Base-by-base conservation (phyloP, 139 green algal genomes). In the Diplosphaera chodatii region DNA sequence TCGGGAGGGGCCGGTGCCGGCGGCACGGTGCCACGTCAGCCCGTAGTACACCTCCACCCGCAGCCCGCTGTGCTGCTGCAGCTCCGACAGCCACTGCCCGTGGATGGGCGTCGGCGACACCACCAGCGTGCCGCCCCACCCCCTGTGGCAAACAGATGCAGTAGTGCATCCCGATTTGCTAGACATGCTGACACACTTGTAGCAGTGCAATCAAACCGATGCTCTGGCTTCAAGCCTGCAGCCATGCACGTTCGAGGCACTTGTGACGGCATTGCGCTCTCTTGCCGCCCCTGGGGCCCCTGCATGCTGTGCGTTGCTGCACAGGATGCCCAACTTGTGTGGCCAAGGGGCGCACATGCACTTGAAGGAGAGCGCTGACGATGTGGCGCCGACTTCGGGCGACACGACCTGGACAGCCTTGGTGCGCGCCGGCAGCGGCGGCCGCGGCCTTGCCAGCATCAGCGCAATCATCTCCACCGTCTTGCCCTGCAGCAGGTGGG, bases 391-490 rank as follows among this genome's bases (percentile, higher is more conserved):
- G 13, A 25, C 48, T 25, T 59, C 18, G 48, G 48, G 48, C 48
- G 16, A 18, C 48, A 59, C 48, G 13, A 59, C 48, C 48, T 59
- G 13, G 10, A 59, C 48, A 21, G 48, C 48, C 3, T 59, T 18
- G 10, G 18, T 25, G 48, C 18, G 13, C 8, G 48, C 16, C 8
- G 48, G 48, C 48, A 59, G 48, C 48, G 48, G 48, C 48, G 76
- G 71, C 32, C 55, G 62, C 32, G 74, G 81, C 30, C 74, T 33
- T 4, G 73, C 66, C 32, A 86, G 75, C 68, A 85, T 68, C 37
- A 87, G 76, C 23, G 73, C 68, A 21, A 80, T 55, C 29, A 83
- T 68, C 76, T 87, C 80, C 31, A 86, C 82, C 2, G 82, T 88
- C 74, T 88, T 90, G 65, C 72, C 72, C 48, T 59, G 70, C 72